These are phyloP conservation scores for Orbilia quercus DNA, from an alignment of 2,329 filamentous ascomycete species.

Conservation along the genomic window DNA sequence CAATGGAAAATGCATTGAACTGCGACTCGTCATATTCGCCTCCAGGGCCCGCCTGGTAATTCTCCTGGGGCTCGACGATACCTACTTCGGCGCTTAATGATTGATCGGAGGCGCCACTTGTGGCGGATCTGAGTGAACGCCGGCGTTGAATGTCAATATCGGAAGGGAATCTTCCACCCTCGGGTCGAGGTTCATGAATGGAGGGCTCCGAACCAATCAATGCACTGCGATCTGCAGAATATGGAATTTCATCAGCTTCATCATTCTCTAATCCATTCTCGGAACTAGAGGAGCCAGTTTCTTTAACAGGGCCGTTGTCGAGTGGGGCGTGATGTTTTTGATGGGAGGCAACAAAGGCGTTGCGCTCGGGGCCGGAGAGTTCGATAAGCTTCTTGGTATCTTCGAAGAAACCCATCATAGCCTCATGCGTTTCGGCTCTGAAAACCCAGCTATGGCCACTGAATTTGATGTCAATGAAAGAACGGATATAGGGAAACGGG, in stretches of 20 bases:
- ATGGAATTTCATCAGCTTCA: slow-evolving; percentile 74
- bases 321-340: slow-evolving; percentile 77
- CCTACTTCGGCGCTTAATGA: slow-evolving; percentile 70
- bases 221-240: slow-evolving; percentile 70
- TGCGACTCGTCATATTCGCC: slow-evolving; percentile 52
- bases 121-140: slow-evolving; percentile 63
- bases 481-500: background rate
- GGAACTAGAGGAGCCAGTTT: slow-evolving; percentile 56
- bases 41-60: slow-evolving; percentile 57
- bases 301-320: slow-evolving; percentile 68
- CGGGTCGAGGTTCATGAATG: slow-evolving; percentile 62
- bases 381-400: slow-evolving; percentile 92
- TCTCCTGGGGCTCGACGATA: slow-evolving; percentile 66
- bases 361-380: slow-evolving; percentile 86
- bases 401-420: slow-evolving; percentile 96
- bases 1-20: slow-evolving; percentile 58
- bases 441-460: slow-evolving; percentile 77
- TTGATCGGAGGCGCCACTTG: slow-evolving; percentile 67
- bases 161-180: slow-evolving; percentile 94
- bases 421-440: slow-evolving; percentile 80
- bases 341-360: slow-evolving; percentile 85
- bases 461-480: slow-evolving; percentile 37
- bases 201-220: slow-evolving; percentile 60
- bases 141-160: slow-evolving; percentile 87
- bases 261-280: slow-evolving; percentile 63